These are phyloP conservation scores for Karstenula rhodostoma DNA, from an alignment of 2,329 filamentous ascomycete species.

Conservation along the genomic window DNA sequence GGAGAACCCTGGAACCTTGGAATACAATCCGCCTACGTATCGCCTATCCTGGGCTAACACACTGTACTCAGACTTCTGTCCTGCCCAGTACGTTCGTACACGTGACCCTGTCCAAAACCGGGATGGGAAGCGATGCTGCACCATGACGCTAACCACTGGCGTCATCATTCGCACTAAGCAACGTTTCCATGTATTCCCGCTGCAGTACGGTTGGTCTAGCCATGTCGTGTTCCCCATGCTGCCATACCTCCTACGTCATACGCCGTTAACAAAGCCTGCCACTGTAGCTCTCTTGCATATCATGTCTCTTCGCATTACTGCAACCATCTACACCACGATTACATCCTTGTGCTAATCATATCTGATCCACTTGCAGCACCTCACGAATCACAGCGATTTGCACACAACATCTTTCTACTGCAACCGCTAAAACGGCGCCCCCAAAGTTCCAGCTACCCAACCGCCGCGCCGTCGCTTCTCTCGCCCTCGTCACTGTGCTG, in stretches of 20 bases:
- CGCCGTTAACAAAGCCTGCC: conserved; percentile 5
- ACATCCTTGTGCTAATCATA: conserved; percentile 9
- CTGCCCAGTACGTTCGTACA: not conserved
- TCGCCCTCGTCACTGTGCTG: conserved; percentile 44
- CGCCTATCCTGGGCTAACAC: too few relatives aligned
- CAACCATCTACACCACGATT: not conserved
- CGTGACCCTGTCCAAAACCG: conserved; percentile 1
- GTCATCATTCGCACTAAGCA: conserved; percentile 1
- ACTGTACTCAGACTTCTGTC: too few relatives aligned
- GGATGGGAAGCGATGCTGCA: conserved; percentile 7
- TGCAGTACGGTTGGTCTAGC: conserved; percentile 9
- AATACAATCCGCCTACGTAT: too few relatives aligned
- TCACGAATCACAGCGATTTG: conserved; percentile 5
- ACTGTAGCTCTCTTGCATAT: not conserved
- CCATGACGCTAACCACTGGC: conserved; percentile 14
- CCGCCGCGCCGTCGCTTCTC: conserved; percentile 43
- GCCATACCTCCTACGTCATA: conserved; percentile 9
- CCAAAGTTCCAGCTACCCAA: conserved; percentile 23
- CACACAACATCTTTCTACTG: conserved; percentile 14
- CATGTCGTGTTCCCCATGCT: not conserved
- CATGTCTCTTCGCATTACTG: not conserved
- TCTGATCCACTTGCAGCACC: conserved; percentile 1
- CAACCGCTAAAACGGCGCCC: conserved; percentile 38
- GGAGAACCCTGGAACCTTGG: too few relatives aligned
- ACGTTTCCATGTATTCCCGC: not conserved